Evolutionary conservation across 371 early-diverging fungal genomes (phyloP).

Genomic region (Mortierella polycephala): DNA sequence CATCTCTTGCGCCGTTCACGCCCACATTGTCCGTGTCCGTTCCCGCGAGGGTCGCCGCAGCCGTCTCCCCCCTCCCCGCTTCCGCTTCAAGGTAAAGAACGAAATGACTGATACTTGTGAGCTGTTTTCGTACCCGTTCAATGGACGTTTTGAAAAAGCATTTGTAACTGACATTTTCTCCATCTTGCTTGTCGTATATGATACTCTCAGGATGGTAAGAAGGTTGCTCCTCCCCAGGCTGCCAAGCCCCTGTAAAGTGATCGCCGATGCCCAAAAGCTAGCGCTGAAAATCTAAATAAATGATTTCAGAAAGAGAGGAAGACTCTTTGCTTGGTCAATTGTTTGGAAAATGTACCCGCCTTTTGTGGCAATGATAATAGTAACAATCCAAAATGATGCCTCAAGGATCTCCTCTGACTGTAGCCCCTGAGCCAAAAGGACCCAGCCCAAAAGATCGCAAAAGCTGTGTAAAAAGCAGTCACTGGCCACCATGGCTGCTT

Average conservation of each 20-base stretch:
- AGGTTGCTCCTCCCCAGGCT: constrained; percentile 59
- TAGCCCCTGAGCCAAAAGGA: no score
- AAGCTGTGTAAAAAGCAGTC: no score
- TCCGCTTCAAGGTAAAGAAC: constrained; percentile 76
- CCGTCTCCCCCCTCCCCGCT: constrained; percentile 93
- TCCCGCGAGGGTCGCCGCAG: constrained; percentile 90
- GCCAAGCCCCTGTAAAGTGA: constrained; percentile 55
- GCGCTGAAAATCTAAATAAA: constrained; percentile 20
- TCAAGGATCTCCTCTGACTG: no score
- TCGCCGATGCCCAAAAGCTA: constrained; percentile 6
- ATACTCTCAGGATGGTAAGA: constrained; percentile 63
- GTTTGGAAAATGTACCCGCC: neutral
- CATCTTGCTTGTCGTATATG: neutral
- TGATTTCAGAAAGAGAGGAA: constrained; percentile 23
- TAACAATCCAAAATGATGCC: no score
- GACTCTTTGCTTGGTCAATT: constrained; percentile 31
- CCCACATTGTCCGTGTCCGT: constrained; percentile 97
- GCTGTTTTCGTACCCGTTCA: neutral
- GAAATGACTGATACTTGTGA: neutral
- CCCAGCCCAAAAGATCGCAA: no score
- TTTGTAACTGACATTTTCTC: neutral
- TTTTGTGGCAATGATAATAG: neutral
- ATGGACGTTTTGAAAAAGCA: neutral
- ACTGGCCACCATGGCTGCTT: no score
- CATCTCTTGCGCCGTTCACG: constrained; percentile 98